These are phyloP conservation scores for Apiospora phragmitis DNA, from an alignment of 2,329 filamentous ascomycete species.

Conservation along the genomic window DNA sequence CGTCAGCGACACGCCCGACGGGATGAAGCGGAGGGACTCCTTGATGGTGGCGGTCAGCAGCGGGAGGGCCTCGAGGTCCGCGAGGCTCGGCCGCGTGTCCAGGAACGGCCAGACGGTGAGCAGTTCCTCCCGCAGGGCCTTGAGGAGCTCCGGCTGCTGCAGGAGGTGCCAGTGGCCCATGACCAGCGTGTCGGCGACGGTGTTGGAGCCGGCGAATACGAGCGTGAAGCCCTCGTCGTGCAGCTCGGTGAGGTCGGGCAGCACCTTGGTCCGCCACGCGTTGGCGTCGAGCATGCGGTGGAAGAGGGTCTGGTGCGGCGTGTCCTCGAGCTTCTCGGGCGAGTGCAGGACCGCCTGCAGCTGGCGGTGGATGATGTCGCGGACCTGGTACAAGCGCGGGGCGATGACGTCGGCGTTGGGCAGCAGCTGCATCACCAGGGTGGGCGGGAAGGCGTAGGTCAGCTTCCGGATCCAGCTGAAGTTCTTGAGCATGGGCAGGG, in stretches of 20 bases:
- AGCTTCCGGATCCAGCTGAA: slow-evolving; percentile 23
- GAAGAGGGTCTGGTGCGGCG: slow-evolving; percentile 23
- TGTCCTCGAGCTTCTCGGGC: slow-evolving; percentile 13
- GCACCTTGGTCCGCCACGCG: slow-evolving; percentile 23
- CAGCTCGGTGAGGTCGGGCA: slow-evolving; percentile 21
- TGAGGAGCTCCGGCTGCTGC: neutral
- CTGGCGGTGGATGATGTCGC: slow-evolving; percentile 13
- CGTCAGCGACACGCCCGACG: slow-evolving; percentile 1
- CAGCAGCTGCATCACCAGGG: slow-evolving; percentile 22
- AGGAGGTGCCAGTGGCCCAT: neutral
- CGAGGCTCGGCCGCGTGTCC: neutral
- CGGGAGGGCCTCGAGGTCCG: slow-evolving; percentile 7
- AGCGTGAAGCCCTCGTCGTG: slow-evolving; percentile 10
- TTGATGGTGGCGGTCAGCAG: slow-evolving; percentile 11
- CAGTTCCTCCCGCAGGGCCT: neutral
- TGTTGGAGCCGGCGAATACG: neutral
- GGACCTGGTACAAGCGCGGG: slow-evolving; percentile 15
- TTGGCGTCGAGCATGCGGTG: slow-evolving; percentile 6
- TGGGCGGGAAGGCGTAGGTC: slow-evolving; percentile 25
- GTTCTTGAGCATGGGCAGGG: neutral
- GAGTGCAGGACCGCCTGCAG: neutral
- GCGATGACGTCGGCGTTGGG: slow-evolving; percentile 8
- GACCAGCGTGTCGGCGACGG: neutral
- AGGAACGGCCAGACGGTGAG: neutral
- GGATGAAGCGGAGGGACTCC: slow-evolving; percentile 10